Conservation (phyloP, 208 protist genomes). For the Trypanosoma avium region DNA sequence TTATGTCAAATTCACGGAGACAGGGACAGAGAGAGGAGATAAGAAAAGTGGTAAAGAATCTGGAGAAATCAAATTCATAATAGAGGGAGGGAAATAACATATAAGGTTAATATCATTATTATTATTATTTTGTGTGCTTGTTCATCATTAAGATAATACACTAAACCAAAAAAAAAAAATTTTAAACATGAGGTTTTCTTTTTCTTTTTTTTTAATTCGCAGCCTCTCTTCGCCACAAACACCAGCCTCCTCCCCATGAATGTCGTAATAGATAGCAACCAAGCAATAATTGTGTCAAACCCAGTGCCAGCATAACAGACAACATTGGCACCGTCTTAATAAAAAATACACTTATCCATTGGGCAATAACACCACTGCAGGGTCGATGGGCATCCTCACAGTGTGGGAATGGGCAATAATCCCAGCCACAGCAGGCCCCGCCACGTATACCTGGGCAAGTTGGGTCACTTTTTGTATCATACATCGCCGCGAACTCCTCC, state of each 20-base stretch:
- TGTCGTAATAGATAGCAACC: neutral
- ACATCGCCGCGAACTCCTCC: neutral
- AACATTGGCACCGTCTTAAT: constrained; percentile 1
- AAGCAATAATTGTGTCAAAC: neutral
- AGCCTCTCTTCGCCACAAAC: too few species aligned
- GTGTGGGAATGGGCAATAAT: neutral
- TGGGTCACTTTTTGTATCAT: neutral
- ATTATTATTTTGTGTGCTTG: too few species aligned
- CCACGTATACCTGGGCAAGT: constrained; percentile 8
- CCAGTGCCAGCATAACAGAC: constrained; percentile 4
- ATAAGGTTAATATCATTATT: too few species aligned
- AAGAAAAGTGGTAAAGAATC: too few species aligned
- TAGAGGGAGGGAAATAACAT: too few species aligned
- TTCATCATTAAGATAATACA: too few species aligned
- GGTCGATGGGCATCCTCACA: constrained; percentile 6
- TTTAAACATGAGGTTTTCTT: too few species aligned
- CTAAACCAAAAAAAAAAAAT: neutral
- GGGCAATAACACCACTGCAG: neutral
- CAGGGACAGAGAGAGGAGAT: too few species aligned
- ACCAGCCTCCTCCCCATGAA: neutral
- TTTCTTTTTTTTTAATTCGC: neutral
- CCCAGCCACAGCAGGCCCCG: constrained; percentile 17
- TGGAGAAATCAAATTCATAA: too few species aligned
- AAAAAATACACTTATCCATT: neutral
- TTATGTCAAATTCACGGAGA: too few species aligned